Base-by-base conservation (phyloP, 768 basidiomycete genomes). In the Tulasnella sp. region DNA sequence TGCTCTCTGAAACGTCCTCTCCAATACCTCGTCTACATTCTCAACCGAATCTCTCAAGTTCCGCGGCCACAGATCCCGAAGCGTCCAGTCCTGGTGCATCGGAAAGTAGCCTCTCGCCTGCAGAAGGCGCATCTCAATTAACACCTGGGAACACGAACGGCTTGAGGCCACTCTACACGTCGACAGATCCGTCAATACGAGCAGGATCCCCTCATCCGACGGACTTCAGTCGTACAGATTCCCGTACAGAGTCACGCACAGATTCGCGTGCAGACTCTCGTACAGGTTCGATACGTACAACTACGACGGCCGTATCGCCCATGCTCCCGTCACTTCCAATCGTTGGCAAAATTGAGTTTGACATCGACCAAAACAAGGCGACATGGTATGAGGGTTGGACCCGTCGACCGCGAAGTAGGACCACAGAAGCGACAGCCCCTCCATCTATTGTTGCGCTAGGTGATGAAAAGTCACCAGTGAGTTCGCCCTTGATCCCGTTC, bases 271-370 rank as follows among this genome's bases (percentile, higher is more conserved):
- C 34, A 5, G 34, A 38, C 15, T 38, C 55, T 2, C 29, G 23
- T 13, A 23, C 15, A n/a, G 38, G 52, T 24, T 56, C 55, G 27
- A 47, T 56, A n/a, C 34, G 42, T 43, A 56, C 55, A n/a, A 47
- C 55, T 13, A 56, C 55, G 5, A 42, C 55, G 5, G 55, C 55
- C 13, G 55, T 56, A 86, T 3, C 87, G 86, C 5, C 75, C 88
- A 69, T 71, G 58, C 81, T 83, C 4, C 70, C 79, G 49, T 79
- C 84, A 23, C 82, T 90, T 55, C 88, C 87, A 3, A 84, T 96
- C 58, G 78, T 98, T 27, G 94, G 92, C 51, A 94, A 94, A 70
- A 82, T 98, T 11, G 93, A 97, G 70, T 96, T 98, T 66, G 91
- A 96, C 69, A 85, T 98, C 65, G 94, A 96, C 70, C 76, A 76